A percentile compares a stretch with the other conserved stretches of the same genome.
Conservation (phyloP, 345 rosid species). For the Ceriops zippeliana region DNA sequence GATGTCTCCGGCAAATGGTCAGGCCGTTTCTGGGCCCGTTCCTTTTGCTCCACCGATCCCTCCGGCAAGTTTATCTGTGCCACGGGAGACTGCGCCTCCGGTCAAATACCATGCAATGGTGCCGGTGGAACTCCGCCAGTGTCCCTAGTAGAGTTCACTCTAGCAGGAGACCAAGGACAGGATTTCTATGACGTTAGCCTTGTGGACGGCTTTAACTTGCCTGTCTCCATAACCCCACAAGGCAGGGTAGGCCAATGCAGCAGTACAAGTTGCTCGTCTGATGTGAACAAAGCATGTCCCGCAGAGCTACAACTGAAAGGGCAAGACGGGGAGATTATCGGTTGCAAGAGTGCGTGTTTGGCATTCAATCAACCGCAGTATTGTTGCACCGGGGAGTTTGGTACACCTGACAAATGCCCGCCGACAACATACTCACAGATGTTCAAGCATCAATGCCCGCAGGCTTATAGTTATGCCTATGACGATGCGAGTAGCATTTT, state of each 20-base stretch:
- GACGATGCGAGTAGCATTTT: constrained; percentile 28
- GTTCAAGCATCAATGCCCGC: constrained; percentile 25
- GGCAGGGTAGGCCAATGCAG: constrained; percentile 21
- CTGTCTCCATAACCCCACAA: constrained; percentile 29
- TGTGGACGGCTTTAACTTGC: constrained; percentile 46
- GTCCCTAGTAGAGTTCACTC: constrained; percentile 30
- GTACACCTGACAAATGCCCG: constrained; percentile 14
- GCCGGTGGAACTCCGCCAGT: constrained; percentile 31
- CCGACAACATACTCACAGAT: constrained; percentile 29
- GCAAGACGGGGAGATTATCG: constrained; percentile 20
- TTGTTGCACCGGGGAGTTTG: constrained; percentile 32
- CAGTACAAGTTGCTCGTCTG: constrained; percentile 16
- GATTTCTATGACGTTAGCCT: constrained; percentile 40
- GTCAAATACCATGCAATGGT: constrained; percentile 30
- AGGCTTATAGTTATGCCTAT: constrained; percentile 35
- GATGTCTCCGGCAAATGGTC: constrained; percentile 22
- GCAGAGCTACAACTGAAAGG: constrained; percentile 22
- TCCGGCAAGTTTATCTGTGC: constrained; percentile 27
- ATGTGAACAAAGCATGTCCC: constrained; percentile 36
- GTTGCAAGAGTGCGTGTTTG: constrained; percentile 41
- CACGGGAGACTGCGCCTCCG: constrained; percentile 38
- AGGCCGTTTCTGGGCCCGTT: constrained; percentile 42
- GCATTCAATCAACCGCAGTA: constrained; percentile 29
- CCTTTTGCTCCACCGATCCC: constrained; percentile 20
- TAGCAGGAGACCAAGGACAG: constrained; percentile 6